phyloP scores from a whole-genome alignment of 2,329 filamentous ascomycete genomes.

The Ascochyta koolunga region DNA sequence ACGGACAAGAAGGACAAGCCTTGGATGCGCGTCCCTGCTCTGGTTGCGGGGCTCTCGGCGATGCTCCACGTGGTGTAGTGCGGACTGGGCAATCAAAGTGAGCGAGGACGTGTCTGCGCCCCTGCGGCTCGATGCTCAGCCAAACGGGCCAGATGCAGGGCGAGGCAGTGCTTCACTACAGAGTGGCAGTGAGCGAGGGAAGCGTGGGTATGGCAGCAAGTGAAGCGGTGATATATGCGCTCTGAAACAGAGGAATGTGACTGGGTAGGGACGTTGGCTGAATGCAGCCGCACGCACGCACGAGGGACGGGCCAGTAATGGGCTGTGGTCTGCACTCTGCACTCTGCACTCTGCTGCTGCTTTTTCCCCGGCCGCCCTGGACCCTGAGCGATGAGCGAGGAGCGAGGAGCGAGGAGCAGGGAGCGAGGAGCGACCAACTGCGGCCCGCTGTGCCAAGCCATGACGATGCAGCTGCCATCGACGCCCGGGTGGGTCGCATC shows the following conservation, averaged over 20 bases:
- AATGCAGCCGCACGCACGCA: conserved; percentile 13
- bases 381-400: conserved; percentile 16
- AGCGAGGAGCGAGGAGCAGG: too few species aligned
- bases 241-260: conserved; percentile 17
- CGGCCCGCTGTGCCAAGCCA: conserved; percentile 17
- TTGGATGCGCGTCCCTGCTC: conserved; percentile 9
- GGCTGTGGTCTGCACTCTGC: too few species aligned
- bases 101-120: conserved; percentile 4
- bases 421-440: neutral
- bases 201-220: neutral
- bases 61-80: conserved; percentile 26
- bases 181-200: neutral
- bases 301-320: conserved; percentile 5
- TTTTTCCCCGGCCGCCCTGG: conserved; percentile 21
- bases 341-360: too few species aligned
- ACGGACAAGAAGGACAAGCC: neutral
- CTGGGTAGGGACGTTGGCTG: conserved; percentile 11
- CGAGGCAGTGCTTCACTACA: conserved; percentile 2
- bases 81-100: neutral
- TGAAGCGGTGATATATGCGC: neutral
- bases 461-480: conserved; percentile 8
- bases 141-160: neutral
- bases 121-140: conserved; percentile 6
- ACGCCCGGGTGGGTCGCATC: conserved; percentile 8
- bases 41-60: conserved; percentile 8